Evolutionary conservation across 2,329 filamentous ascomycete species (phyloP), one percentile per base, ranked within the genome.

Genomic region (Phoma sp.): DNA sequence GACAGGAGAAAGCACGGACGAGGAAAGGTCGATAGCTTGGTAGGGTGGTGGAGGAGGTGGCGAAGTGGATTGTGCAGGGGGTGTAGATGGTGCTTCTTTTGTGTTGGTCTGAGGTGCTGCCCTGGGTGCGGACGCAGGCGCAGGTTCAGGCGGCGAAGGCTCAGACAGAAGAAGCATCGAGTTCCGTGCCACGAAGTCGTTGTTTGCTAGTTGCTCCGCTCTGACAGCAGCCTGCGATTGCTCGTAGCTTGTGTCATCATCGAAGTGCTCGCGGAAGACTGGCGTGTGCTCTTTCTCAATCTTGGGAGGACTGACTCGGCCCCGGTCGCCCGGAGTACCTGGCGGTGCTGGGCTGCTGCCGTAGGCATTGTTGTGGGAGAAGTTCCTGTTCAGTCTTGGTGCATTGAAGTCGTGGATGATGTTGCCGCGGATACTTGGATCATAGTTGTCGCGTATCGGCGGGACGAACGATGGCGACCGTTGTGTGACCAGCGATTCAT

Each of bases 321-420:
- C 71, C 17, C 63, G 15, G 5, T 68, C 64, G 9, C 50, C 56
- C 7, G 61, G 62, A 2, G 33, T 32, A 10, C 28, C 32, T 26
- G 42, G 36, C 18, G 50, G 49, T 20, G 26, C 50, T 14, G 40
- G 40, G 25, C 64, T 64, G 21, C 53, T 57, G 7, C 62, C 62
- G 34, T 67, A 67, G 14, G 67, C 64, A 36, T 71, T 70, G 45
- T 62, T 74, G 58, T 75, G 67, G 6, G 73, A 75, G 20, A 69
- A 69, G 36, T 72, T 76, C 42, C 78, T 72, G 47, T 80, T 79
- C 34, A 79, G 74, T 45, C 84, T 77, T 5, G 85, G 86, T 4
- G 82, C 83, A 42, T 84, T 87, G 68, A 88, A 88, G 63, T 88
- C 86, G 72, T 88, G 85, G 1, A 88, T 79, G 18, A 85, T 81